phyloP scores from a whole-genome alignment of 192 early-diverging fungal genomes.

The Umbelopsis sp. region DNA sequence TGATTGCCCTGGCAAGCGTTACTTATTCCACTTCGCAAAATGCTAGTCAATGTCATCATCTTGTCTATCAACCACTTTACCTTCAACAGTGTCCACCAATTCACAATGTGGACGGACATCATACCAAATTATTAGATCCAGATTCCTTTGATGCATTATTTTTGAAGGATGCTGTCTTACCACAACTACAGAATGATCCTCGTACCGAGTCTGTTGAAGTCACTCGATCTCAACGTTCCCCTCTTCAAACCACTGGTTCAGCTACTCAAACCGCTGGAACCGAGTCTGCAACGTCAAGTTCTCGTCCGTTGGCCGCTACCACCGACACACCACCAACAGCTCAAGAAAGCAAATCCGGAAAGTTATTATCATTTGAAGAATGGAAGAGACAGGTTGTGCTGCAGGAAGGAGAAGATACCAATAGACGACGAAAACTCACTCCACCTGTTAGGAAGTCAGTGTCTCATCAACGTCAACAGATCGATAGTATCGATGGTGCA shows the following conservation, averaged over 20 bases:
- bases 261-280: not conserved
- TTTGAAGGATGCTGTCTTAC: not conserved
- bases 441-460: not conserved
- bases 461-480: not conserved
- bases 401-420: constrained; percentile 17
- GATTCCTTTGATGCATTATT: not conserved
- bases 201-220: not conserved
- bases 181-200: not conserved
- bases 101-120: not conserved
- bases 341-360: constrained; percentile 4
- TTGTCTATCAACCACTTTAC: not conserved
- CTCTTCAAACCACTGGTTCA: not conserved
- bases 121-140: constrained; percentile 5
- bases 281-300: not conserved
- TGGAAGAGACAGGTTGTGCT: constrained; percentile 30
- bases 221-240: not conserved
- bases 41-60: not conserved
- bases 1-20: not conserved
- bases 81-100: not conserved
- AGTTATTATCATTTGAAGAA: constrained; percentile 39
- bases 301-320: not conserved
- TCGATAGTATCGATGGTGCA: constrained; percentile 41
- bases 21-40: not conserved
- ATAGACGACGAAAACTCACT: constrained; percentile 3
- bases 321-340: not conserved